Conservation (phyloP, 164 flowering plant species). For the Aristolochia fimbriata region DNA sequence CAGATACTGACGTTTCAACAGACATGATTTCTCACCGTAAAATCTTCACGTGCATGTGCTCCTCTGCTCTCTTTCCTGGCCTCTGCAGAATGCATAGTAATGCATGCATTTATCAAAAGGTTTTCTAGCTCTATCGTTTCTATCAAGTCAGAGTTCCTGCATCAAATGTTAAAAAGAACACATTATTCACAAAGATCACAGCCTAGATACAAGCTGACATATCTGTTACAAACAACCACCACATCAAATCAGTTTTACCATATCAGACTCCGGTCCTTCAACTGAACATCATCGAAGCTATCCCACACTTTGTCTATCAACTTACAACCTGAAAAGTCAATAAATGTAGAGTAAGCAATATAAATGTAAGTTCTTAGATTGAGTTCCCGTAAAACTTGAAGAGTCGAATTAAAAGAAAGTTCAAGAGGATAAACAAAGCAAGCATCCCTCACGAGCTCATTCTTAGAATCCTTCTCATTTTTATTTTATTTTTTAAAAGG, state of each 20-base stretch:
- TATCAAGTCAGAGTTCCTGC: conserved; percentile 94
- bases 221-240: not conserved
- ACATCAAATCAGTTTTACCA: conserved; percentile 37
- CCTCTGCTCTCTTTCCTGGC: conserved; percentile 99
- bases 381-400: too few species aligned
- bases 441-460: too few species aligned
- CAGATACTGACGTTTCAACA: not conserved
- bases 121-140: conserved; percentile 94
- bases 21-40: conserved; percentile 46
- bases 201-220: not conserved
- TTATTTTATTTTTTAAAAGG: too few species aligned
- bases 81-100: conserved; percentile 99
- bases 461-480: too few species aligned
- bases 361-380: too few species aligned
- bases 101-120: conserved; percentile 86
- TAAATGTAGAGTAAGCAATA: too few species aligned
- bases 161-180: conserved; percentile 6
- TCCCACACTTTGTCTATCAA: conserved; percentile 86
- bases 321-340: conserved; percentile 47
- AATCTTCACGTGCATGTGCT: conserved; percentile 99
- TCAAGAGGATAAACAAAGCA: too few species aligned
- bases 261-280: conserved; percentile 80
- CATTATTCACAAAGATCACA: not conserved
- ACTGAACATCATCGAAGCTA: conserved; percentile 75
- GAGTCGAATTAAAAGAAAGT: too few species aligned